Conservation (phyloP, 202 grass and related monocot species). For the Eragrostis tef region DNA sequence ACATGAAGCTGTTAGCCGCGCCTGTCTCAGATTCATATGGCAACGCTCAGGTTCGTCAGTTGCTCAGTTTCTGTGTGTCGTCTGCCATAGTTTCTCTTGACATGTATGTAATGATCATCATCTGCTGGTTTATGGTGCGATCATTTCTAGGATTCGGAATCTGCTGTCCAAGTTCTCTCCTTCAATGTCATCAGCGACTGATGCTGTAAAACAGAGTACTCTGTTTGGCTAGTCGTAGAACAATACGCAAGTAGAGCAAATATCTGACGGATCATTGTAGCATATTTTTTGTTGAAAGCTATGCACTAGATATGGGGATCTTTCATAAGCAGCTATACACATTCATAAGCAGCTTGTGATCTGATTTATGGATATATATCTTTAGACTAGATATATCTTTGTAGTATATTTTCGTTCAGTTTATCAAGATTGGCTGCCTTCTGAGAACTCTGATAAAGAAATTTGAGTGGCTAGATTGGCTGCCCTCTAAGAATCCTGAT, state of each 20-base stretch:
- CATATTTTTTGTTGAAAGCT: neutral
- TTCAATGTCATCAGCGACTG: conserved; percentile 47
- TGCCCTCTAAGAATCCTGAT: too few species aligned
- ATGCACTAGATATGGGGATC: too few species aligned
- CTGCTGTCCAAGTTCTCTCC: conserved; percentile 69
- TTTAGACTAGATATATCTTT: too few species aligned
- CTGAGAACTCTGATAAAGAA: too few species aligned
- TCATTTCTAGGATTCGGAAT: conserved; percentile 61
- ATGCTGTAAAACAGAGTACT: neutral
- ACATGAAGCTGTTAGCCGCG: conserved; percentile 61
- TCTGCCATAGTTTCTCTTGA: neutral
- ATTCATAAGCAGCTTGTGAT: too few species aligned
- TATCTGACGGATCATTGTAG: neutral
- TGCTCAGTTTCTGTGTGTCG: neutral
- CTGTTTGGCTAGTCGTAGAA: neutral
- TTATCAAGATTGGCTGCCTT: too few species aligned
- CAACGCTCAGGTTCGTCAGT: conserved; percentile 51
- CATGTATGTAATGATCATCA: neutral
- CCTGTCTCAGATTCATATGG: conserved; percentile 65
- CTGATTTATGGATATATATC: too few species aligned
- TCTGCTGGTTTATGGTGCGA: conserved; percentile 59
- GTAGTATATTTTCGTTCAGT: too few species aligned
- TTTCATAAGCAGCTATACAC: too few species aligned
- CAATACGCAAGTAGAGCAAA: neutral
- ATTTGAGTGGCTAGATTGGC: too few species aligned